Percentiles rank a stretch among this genome's conserved stretches.
Evolutionary conservation across 2,329 filamentous ascomycete genomes (phyloP).

Genomic region (Monosporascus sp.): DNA sequence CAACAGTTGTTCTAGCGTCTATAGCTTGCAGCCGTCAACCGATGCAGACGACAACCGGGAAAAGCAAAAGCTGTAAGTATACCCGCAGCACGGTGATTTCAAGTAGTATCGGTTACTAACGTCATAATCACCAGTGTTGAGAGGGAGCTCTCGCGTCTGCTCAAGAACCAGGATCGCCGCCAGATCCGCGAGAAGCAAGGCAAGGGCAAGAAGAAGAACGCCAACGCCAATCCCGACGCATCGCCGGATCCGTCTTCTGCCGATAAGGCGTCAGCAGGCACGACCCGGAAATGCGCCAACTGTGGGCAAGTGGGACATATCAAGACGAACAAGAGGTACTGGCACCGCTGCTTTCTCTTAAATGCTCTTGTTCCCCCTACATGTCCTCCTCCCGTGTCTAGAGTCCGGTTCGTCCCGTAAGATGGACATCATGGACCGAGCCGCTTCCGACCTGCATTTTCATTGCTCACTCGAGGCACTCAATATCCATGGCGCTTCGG

Average conservation of each 20-base stretch:
- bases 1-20: constrained; percentile 38
- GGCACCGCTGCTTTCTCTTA: constrained; percentile 25
- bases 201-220: constrained; percentile 57
- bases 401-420: neutral
- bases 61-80: constrained; percentile 35
- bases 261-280: constrained; percentile 55
- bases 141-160: constrained; percentile 74
- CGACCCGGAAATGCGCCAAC: constrained; percentile 91
- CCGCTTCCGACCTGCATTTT: neutral
- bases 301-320: constrained; percentile 96
- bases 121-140: constrained; percentile 47
- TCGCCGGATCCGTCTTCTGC: constrained; percentile 47
- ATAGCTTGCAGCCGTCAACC: constrained; percentile 43
- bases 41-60: constrained; percentile 48
- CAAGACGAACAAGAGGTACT: constrained; percentile 97
- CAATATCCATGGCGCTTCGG: no score
- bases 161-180: constrained; percentile 86
- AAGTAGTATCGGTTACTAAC: constrained; percentile 37
- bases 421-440: neutral
- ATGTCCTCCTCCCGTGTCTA: constrained; percentile 10
- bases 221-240: constrained; percentile 31
- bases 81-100: neutral
- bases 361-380: constrained; percentile 5
- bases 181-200: constrained; percentile 80
- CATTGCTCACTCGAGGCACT: no score